Conservation (phyloP, 805 yeast genomes). For the Naumovozyma baii region DNA sequence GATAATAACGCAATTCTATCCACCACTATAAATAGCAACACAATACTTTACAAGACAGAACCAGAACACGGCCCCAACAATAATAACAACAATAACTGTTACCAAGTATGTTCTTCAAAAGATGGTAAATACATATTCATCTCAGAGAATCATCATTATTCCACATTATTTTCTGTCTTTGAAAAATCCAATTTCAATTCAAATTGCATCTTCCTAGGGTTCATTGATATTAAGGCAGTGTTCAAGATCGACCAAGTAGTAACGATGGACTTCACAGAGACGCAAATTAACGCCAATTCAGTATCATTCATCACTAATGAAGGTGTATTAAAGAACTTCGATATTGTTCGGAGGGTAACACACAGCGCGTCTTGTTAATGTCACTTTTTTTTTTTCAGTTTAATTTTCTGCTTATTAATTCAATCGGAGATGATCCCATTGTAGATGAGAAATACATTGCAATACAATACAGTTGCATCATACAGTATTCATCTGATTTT, state of each 20-base stretch:
- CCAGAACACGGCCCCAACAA: neutral
- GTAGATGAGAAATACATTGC: no score
- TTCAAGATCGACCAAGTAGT: neutral
- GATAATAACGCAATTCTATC: neutral
- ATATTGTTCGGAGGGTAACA: no score
- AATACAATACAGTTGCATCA: no score
- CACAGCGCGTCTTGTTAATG: no score
- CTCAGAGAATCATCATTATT: constrained; percentile 14
- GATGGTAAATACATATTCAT: constrained; percentile 6
- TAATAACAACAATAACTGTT: neutral
- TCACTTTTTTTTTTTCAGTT: no score
- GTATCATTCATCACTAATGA: neutral
- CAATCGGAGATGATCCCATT: no score
- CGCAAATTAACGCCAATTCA: no score
- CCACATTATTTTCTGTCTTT: constrained; percentile 13
- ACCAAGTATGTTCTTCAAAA: neutral
- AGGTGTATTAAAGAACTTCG: neutral
- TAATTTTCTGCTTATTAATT: no score
- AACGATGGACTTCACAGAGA: neutral
- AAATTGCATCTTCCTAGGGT: neutral
- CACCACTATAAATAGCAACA: neutral
- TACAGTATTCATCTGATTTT: no score
- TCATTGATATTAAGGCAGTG: neutral
- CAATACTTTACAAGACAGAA: constrained; percentile 2
- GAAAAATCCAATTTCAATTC: constrained; percentile 2